These are phyloP conservation scores for Wickerhamomyces sydowiorum DNA, from an alignment of 805 yeast species.

Conservation along the genomic window DNA sequence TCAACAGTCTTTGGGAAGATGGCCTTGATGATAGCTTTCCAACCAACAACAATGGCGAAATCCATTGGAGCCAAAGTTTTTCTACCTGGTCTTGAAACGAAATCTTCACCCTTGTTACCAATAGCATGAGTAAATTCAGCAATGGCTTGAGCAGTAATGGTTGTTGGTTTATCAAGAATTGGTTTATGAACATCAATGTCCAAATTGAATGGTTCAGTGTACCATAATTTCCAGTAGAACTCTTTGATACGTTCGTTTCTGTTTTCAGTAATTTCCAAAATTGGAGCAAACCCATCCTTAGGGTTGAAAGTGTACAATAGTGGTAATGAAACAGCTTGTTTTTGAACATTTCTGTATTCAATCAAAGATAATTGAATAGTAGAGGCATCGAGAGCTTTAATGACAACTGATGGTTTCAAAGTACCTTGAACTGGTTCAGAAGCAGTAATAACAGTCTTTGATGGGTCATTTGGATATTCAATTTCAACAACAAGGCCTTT, in stretches of 20 bases:
- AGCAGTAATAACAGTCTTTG: constrained; percentile 57
- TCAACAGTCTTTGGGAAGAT: constrained; percentile 95
- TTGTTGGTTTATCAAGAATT: constrained; percentile 63
- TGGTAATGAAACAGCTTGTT: constrained; percentile 65
- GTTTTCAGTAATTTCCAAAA: constrained; percentile 81
- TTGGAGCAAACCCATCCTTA: constrained; percentile 92
- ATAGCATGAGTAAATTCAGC: constrained; percentile 94
- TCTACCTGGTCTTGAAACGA: constrained; percentile 82
- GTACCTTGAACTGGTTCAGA: constrained; percentile 71
- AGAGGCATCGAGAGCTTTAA: constrained; percentile 43
- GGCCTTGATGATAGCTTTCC: constrained; percentile 98
- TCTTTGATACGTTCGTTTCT: constrained; percentile 91
- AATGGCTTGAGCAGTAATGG: constrained; percentile 70
- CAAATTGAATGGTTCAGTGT: constrained; percentile 55
- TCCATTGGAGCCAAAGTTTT: constrained; percentile 95
- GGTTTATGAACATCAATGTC: constrained; percentile 66
- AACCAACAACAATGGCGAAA: constrained; percentile 95
- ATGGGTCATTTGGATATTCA: constrained; percentile 40
- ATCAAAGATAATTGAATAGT: constrained; percentile 68
- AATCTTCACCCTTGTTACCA: constrained; percentile 95
- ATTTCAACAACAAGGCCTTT: constrained; percentile 60
- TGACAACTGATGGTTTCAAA: constrained; percentile 57
- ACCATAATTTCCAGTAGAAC: constrained; percentile 98
- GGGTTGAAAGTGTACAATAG: constrained; percentile 78
- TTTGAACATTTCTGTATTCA: constrained; percentile 84